phyloP scores from a whole-genome alignment of 345 rosid genomes.

The Rhodamnia argentea region DNA sequence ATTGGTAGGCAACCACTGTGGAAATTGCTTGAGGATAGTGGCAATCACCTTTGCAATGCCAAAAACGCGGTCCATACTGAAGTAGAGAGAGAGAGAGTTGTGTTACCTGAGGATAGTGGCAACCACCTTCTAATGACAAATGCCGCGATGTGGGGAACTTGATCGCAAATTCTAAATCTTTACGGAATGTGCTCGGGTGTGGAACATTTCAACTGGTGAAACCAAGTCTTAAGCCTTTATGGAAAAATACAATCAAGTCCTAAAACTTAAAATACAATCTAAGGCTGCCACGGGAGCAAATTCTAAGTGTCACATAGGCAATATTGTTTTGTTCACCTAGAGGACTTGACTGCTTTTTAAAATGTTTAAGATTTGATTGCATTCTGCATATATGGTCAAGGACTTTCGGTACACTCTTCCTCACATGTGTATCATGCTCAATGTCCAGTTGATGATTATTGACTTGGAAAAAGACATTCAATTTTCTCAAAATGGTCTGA shows the following conservation, averaged over 20 bases:
- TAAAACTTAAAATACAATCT: background rate
- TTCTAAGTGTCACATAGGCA: background rate
- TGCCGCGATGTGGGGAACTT: background rate
- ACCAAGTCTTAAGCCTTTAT: background rate
- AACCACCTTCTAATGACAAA: too few species aligned
- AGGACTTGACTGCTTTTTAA: background rate
- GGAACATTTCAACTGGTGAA: background rate
- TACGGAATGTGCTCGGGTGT: background rate
- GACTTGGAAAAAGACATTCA: background rate
- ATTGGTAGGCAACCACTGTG: background rate
- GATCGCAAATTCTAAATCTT: background rate
- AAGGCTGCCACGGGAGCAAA: background rate
- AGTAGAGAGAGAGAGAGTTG: too few species aligned
- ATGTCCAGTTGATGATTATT: background rate
- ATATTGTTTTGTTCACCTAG: background rate
- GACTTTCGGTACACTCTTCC: background rate
- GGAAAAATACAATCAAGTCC: background rate
- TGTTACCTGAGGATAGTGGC: too few species aligned
- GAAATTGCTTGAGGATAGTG: background rate
- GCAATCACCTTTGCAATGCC: background rate
- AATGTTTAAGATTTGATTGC: background rate
- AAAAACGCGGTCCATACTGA: background rate
- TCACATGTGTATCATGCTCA: background rate
- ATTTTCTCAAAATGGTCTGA: background rate
- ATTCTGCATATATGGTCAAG: background rate